Evolutionary conservation across 2,329 filamentous ascomycete genomes (phyloP).

Genomic region (Aspergillus quadrilineatus): DNA sequence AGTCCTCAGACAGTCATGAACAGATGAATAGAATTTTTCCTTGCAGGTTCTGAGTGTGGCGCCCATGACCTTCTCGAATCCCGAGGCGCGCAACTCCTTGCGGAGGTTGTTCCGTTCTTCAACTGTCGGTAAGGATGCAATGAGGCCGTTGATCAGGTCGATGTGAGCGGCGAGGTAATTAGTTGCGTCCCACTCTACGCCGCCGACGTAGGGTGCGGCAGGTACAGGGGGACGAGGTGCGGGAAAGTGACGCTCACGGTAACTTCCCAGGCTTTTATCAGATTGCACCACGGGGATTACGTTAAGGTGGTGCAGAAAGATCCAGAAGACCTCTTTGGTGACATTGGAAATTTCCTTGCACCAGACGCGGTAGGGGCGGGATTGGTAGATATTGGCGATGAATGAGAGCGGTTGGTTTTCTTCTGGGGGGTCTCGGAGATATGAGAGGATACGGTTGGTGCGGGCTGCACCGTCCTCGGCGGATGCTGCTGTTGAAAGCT

Average conservation of each 20-base stretch:
- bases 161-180: slow-evolving; percentile 93
- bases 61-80: slow-evolving; percentile 89
- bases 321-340: slow-evolving; percentile 99
- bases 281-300: slow-evolving; percentile 61
- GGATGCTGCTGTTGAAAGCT: slow-evolving; percentile 68
- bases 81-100: slow-evolving; percentile 74
- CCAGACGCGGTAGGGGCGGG: slow-evolving; percentile 89
- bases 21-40: slow-evolving; percentile 92
- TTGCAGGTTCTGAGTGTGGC: slow-evolving; percentile 85
- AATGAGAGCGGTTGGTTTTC: slow-evolving; percentile 77
- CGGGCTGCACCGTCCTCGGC: slow-evolving; percentile 62
- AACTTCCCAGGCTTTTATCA: slow-evolving; percentile 34
- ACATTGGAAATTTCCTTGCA: slow-evolving; percentile 88
- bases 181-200: slow-evolving; percentile 97
- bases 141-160: slow-evolving; percentile 85
- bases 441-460: slow-evolving; percentile 71
- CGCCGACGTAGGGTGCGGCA: slow-evolving; percentile 91
- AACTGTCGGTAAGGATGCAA: slow-evolving; percentile 72
- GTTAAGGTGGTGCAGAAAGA: slow-evolving; percentile 93
- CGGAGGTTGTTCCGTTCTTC: slow-evolving; percentile 75
- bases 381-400: slow-evolving; percentile 82
- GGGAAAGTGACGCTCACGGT: slow-evolving; percentile 69
- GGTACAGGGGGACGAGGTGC: slow-evolving; percentile 84
- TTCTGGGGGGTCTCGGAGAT: slow-evolving; percentile 78
- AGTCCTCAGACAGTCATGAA: slow-evolving; percentile 83